Conservation (phyloP, 768 basidiomycete genomes). For the Astraeus odoratus region DNA sequence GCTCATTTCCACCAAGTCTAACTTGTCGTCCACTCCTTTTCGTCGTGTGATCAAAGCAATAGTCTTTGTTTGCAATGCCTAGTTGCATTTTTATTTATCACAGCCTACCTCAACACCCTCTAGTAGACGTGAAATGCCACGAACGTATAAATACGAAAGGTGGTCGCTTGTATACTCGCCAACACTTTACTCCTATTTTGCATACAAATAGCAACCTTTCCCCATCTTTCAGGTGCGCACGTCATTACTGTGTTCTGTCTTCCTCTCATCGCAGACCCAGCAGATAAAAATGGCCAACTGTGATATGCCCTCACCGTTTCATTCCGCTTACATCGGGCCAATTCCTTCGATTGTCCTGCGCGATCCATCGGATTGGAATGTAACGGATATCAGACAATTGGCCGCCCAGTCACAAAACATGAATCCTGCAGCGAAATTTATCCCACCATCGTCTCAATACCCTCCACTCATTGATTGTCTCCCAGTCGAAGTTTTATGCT, state of each 20-base stretch:
- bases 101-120: too few relatives aligned
- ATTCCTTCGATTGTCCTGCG: background rate
- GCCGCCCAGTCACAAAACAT: background rate
- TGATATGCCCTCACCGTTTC: background rate
- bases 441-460: background rate
- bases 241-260: background rate
- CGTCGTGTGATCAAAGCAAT: too few relatives aligned
- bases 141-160: too few relatives aligned
- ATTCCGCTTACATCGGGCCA: background rate
- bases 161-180: too few relatives aligned
- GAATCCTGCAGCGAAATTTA: background rate
- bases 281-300: background rate
- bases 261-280: background rate
- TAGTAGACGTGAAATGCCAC: too few relatives aligned
- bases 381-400: background rate
- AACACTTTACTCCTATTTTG: too few relatives aligned
- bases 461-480: background rate
- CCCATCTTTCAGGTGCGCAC: background rate
- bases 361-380: background rate
- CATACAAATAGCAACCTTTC: too few relatives aligned
- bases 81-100: too few relatives aligned
- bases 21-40: too few relatives aligned
- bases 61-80: too few relatives aligned
- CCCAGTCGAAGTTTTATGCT: conserved; percentile 3
- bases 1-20: too few relatives aligned